These are phyloP conservation scores for Ophiocytium majus DNA, from an alignment of 352 stramenopile genomes.

Conservation along the genomic window DNA sequence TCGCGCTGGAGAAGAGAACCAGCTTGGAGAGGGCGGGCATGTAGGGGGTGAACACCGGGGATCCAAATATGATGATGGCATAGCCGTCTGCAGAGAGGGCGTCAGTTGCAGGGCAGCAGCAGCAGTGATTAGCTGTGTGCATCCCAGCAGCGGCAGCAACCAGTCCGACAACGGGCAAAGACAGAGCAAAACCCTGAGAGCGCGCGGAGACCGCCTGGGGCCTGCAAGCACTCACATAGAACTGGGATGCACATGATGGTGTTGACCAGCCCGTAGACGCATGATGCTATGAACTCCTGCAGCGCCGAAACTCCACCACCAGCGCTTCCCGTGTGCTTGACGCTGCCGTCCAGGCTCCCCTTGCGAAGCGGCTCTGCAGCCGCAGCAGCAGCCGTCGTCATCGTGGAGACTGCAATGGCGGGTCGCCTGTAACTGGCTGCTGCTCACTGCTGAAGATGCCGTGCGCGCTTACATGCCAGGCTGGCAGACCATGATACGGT, in stretches of 20 bases:
- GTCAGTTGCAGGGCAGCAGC: neutral
- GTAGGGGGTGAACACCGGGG: conserved; percentile 83
- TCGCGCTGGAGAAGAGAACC: conserved; percentile 85
- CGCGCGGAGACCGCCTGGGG: neutral
- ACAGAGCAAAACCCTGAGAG: neutral
- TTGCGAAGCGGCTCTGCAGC: too few relatives aligned
- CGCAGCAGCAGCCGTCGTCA: too few relatives aligned
- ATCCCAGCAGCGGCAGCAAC: neutral
- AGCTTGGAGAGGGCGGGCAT: conserved; percentile 85
- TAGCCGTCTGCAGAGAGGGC: conserved; percentile 25
- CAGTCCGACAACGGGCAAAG: neutral
- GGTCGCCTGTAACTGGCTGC: too few relatives aligned
- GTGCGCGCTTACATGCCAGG: too few relatives aligned
- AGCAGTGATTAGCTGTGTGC: neutral
- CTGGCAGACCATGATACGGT: too few relatives aligned
- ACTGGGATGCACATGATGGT: conserved; percentile 6
- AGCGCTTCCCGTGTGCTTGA: too few relatives aligned
- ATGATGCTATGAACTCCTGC: too few relatives aligned
- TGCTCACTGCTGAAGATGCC: too few relatives aligned
- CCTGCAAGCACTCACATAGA: conserved; percentile 1
- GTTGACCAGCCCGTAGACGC: conserved; percentile 3
- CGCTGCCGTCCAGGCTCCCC: too few relatives aligned
- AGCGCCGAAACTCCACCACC: too few relatives aligned
- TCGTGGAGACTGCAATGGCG: too few relatives aligned
- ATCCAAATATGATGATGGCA: conserved; percentile 83